A percentile compares a stretch with the other conserved stretches of the same genome.
Evolutionary conservation across 176 grass and related monocot genomes (phyloP).

Genomic region (Paspalum vaginatum): DNA sequence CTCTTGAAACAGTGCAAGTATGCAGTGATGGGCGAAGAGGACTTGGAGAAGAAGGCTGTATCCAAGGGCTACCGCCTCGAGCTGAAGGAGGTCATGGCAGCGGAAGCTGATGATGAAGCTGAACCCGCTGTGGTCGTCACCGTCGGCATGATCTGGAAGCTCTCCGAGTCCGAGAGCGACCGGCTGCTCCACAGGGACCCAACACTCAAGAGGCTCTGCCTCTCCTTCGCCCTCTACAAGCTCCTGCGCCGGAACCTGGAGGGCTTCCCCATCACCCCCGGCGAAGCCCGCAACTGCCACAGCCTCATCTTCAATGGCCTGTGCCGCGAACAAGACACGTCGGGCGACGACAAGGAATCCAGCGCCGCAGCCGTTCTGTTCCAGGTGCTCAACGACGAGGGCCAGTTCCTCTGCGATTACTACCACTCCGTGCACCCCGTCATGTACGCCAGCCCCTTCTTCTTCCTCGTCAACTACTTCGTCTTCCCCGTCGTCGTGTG

Average conservation of each 20-base stretch:
- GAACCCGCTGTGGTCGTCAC: not conserved
- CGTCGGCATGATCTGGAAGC: not conserved
- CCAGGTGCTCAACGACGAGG: not conserved
- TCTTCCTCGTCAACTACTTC: conserved; percentile 23
- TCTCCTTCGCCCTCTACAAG: conserved; percentile 31
- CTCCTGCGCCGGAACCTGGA: conserved; percentile 22
- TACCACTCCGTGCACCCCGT: conserved; percentile 3
- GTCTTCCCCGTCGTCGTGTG: not conserved
- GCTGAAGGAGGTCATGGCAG: not conserved
- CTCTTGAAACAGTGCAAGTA: not conserved
- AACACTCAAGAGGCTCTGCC: not conserved
- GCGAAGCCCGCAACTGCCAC: not conserved
- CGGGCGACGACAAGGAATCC: not conserved
- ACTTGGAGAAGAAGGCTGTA: not conserved
- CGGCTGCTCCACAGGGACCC: not conserved
- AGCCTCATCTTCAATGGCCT: not conserved
- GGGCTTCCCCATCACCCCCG: not conserved
- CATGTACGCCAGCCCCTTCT: conserved; percentile 7
- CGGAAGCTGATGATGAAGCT: too few species aligned
- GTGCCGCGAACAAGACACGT: not conserved
- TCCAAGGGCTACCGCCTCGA: not conserved
- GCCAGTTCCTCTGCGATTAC: conserved; percentile 24
- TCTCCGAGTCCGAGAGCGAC: not conserved
- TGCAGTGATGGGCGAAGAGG: not conserved
- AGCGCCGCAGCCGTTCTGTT: not conserved